Base-by-base conservation (phyloP, 345 rosid genomes). In the Citrus sp. region DNA sequence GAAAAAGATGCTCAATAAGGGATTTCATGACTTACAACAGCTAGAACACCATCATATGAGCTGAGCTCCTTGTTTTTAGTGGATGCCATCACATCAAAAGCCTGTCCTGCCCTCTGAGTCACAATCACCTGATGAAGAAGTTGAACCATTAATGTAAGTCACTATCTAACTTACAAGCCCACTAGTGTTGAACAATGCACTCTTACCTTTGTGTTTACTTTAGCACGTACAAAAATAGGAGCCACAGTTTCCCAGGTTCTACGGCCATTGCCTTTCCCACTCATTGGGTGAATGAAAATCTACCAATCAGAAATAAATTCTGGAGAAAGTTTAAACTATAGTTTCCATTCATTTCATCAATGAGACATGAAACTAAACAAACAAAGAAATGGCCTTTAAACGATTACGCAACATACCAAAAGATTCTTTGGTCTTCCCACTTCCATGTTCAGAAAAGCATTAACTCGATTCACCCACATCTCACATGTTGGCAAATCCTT, bases 221-320 rank as follows among this genome's bases (percentile, higher is more conserved):
- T 88, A 67, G 99, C 94, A 62, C 80, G 87, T 10, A 79, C 67
- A 79, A 95, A 95, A 67, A 95, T 83, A 68, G 94, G 91, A 84
- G 96, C 90, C 76, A 95, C 94, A 42, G 85, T 86, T 81, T 91
- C 97, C 99, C 98, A 95, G 38, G 86, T 88, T 77, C 68, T 86
- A 74, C 79, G 34, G 68, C 97, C 98, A 85, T 81, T 88, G 67
- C 84, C 90, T 82, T 93, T 95, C 78, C 99, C 99, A 78, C 98
- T 95, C 89, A 71, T 80, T 24, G 99, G 99, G 88, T 95, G 87
- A 73, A 95, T 85, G 27, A 95, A 91, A 72, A 95, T 90, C 99
- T 95, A 81, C 72, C 63, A 80, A 78, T 69, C 76, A 69, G 61
- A 77, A 82, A 77, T 34, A 30, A 73, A 74, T 46, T 74, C 68